Base-by-base conservation (phyloP, 1,284 basidiomycete genomes). In the Papiliotrema fonsecae region DNA sequence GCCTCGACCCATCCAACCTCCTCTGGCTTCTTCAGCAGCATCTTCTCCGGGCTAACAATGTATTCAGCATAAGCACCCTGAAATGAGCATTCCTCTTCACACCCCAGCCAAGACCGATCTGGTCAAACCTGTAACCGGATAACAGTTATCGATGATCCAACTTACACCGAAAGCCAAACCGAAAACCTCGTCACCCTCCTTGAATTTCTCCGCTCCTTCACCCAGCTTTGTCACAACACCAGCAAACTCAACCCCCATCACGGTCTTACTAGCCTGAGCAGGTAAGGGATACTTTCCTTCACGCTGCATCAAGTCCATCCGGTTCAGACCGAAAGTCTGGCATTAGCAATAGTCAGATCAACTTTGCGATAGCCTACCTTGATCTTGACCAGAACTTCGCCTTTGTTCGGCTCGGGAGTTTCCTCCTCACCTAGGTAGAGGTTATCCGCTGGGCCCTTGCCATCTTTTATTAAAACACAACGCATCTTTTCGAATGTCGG, bases 171-270 rank as follows among this genome's bases (percentile, higher is more conserved):
- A 78, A 0, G 82, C 77, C 4, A 97, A 79, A 13, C 92, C 93
- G 54, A 92, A 81, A 2, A 97, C 93, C 67, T 89, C 86, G 57
- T 96, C 88, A 9, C 85, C 87, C 18, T 80, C 70, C 62, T 83
- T 80, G 82, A 82, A 90, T 39, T 75, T 73, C 14, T 53, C 51
- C 0, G 79, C 79, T 22, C 74, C 77, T 19, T 77, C 67, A 1
- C 83, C 86, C 13, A 85, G 59, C 52, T 82, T 77, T 31, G 78
- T 76, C 50, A 94, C 78, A 2, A 70, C 73, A 3, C 91, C 90
- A 18, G 88, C 83, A 71, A 96, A 97, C 72, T 97, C 93, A 47
- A 97, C 89, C 7, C 94, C 92, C 24, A 97, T 78, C 65, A 94
- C 85, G 7, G 72, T 73, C 42, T 78, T 72, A 16, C 85, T 84